Evolutionary conservation across 1,284 basidiomycete species (phyloP), one percentile per base, ranked within the genome.

Genomic region (Sparassis latifolia): DNA sequence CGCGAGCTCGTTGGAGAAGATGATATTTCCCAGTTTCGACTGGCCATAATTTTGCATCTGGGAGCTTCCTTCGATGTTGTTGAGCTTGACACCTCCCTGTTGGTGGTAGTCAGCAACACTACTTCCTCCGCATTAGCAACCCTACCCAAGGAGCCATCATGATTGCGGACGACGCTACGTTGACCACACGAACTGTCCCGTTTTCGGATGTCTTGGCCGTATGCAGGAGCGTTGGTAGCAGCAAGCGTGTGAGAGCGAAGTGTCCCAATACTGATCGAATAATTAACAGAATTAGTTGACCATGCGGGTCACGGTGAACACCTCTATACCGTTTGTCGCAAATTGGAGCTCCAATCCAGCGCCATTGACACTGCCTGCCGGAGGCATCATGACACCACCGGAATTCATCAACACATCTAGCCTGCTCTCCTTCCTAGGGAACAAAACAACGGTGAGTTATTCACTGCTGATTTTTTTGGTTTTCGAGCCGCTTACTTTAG

Each of bases 201-300:
- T 56, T 49, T 3, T 58, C 51, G 3, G 53, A 41, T 3, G 46
- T 44, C 35, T 57, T 47, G 2, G 66, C 56, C 4, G 64, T 62
- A 0, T 54, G 54, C 5, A 64, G 55, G 0, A 78, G 66, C 1
- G 64, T 52, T 0, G 75, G 74, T 1, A 76, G 55, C 27, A 78
- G 67, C 6, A 66, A 60, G 6, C 58, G 57, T n/a, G 75, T 71
- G 42, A 77, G 61, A 29, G 65, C 66, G 47, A 69, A 71, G 56
- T 65, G 67, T 2, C 63, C 63, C 9, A 48, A 40, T 3, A 48
- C 47, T 48, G 20, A 37, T 6, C 6, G 35, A 20, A 20, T 20
- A 20, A 20, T 41, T 43, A 70, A 55, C 1, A 10, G 37, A 9
- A 12, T 28, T 50, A 40, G n/a, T 45, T 45, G 33, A 35, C 29